A percentile compares a stretch with the other conserved stretches of the same genome.
phyloP scores from a whole-genome alignment of 768 basidiomycete species.

The Rhizopogon vesiculosus region DNA sequence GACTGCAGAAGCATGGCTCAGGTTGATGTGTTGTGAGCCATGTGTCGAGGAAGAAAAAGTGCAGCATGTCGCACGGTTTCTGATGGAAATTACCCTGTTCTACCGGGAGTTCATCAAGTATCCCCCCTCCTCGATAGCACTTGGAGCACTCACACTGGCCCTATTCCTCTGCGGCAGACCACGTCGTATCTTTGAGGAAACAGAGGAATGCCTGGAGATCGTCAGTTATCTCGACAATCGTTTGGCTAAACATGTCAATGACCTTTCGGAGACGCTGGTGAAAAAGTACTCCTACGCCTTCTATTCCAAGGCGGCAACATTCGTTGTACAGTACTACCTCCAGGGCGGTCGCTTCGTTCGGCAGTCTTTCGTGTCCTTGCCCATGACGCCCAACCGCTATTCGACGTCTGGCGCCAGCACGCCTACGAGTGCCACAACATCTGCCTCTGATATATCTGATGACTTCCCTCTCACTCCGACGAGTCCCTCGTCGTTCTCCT shows the following conservation, averaged over 20 bases:
- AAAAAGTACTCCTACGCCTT: constrained; percentile 98
- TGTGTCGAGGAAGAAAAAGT: constrained; percentile 82
- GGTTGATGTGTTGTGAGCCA: constrained; percentile 73
- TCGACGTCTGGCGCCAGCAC: constrained; percentile 55
- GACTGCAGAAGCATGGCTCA: constrained; percentile 96
- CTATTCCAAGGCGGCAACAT: constrained; percentile 93
- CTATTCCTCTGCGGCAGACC: constrained; percentile 82
- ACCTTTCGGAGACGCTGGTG: constrained; percentile 91
- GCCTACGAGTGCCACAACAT: constrained; percentile 70
- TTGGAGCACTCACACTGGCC: constrained; percentile 86
- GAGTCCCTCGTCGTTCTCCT: constrained; percentile 49
- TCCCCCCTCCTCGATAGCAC: constrained; percentile 80
- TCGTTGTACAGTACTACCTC: constrained; percentile 92
- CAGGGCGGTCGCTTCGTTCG: constrained; percentile 73
- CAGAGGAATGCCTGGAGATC: constrained; percentile 77
- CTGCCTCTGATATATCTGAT: constrained; percentile 71
- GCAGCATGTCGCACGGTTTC: constrained; percentile 92
- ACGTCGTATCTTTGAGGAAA: constrained; percentile 79
- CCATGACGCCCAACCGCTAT: constrained; percentile 53
- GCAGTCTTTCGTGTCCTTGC: constrained; percentile 43
- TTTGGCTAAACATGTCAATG: constrained; percentile 84
- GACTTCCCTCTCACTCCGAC: constrained; percentile 83
- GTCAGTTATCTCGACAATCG: constrained; percentile 83
- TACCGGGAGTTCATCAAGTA: constrained; percentile 92
- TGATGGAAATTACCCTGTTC: constrained; percentile 99